Evolutionary conservation across 352 stramenopile genomes (phyloP), one percentile per base, ranked within the genome.

Genomic region (Phytophthora rubi): DNA sequence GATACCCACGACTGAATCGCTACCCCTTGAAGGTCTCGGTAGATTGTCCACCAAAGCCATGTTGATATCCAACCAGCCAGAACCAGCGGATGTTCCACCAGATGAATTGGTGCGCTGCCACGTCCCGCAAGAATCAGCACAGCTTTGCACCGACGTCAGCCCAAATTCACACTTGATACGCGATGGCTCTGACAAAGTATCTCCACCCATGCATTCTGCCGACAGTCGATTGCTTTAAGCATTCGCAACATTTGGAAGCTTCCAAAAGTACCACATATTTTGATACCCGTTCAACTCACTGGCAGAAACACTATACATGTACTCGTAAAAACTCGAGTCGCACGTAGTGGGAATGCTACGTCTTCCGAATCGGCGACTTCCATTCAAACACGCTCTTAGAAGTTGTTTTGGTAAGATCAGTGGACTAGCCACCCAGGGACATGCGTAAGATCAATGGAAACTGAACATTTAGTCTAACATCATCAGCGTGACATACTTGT

Each of bases 271-370:
- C 5, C 21, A 58, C 2, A 71, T 60, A 9, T 55, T 68, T 2
- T 59, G 65, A 10, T 64, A 66, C 5, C 45, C 59, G n/a, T 54
- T 12, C 1, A 30, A 42, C 26, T 74, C 55, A 33, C 79, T 85
- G 3, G 53, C 55, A 1, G 70, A 73, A 9, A 83, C 59, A 10
- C 30, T 73, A 48, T 21, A 21, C 18, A 21, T 21, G 18, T 80
- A 83, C 7, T 47, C 71, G 57, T 77, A 75, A 49, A 75, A 77
- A 6, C 60, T 70, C 1, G 59, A n/a, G 51, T 87, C 79, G 42
- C 76, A 86, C 0, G 23, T 26, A 8, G 73, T 0, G 77, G 77
- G 8, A 73, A 16, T 4, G 57, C 61, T 6, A 49, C 10, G 62
- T 82, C 68, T 3, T 37, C 51, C 16, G 72, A 72, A 26, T 49